These are phyloP conservation scores for Breviolum minutum DNA, from an alignment of 73 alveolate genomes.

Conservation along the genomic window DNA sequence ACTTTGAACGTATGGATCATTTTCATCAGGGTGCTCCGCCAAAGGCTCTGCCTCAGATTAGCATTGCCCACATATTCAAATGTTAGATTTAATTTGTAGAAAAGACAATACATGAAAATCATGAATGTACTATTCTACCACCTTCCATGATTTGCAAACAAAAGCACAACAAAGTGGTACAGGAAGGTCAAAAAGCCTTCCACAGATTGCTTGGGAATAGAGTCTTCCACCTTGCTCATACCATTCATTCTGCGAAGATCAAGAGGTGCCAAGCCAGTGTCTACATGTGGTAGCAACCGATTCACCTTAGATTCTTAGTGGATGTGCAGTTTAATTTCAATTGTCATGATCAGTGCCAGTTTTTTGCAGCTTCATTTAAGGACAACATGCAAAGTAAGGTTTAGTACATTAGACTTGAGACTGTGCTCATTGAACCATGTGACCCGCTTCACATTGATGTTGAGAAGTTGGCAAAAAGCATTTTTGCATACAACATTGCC, in stretches of 20 bases:
- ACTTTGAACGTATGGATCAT: constrained; percentile 5
- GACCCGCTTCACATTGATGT: neutral
- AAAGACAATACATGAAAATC: neutral
- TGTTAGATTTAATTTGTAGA: no score
- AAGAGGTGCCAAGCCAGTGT: neutral
- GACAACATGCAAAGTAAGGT: neutral
- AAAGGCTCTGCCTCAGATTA: constrained; percentile 4
- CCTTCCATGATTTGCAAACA: no score
- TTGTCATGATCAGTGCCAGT: neutral
- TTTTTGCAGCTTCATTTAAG: neutral
- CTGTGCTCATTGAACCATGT: neutral
- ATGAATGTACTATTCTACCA: no score
- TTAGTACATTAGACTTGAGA: neutral
- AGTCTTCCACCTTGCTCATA: neutral
- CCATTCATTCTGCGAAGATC: neutral
- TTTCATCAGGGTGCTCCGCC: constrained; percentile 1
- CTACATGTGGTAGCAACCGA: constrained; percentile 10
- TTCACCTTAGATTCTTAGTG: neutral
- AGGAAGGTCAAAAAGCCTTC: neutral
- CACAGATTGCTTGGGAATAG: neutral
- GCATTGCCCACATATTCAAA: no score
- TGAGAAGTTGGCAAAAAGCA: neutral
- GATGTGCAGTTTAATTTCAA: no score
- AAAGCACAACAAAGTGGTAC: neutral
- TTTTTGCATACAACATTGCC: neutral